phyloP scores from a whole-genome alignment of 2,329 filamentous ascomycete species.

The Diaporthe aspalathi region DNA sequence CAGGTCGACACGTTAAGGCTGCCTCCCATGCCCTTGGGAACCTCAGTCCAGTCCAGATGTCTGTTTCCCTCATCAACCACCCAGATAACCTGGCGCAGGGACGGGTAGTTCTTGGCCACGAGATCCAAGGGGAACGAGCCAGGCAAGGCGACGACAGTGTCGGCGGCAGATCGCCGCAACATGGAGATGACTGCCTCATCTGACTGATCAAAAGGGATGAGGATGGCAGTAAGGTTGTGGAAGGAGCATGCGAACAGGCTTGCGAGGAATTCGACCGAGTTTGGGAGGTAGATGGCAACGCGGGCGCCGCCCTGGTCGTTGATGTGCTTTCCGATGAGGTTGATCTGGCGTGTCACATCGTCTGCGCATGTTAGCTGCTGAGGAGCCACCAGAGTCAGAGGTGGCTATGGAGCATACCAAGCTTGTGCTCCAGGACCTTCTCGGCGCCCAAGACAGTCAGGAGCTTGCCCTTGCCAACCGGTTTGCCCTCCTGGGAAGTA shows the following conservation, averaged over 20 bases:
- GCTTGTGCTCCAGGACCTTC: constrained; percentile 77
- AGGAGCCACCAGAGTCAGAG: neutral
- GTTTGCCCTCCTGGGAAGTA: constrained; percentile 70
- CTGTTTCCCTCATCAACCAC: constrained; percentile 90
- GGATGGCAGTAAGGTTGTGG: constrained; percentile 84
- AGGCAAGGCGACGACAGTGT: constrained; percentile 85
- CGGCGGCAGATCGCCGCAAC: constrained; percentile 78
- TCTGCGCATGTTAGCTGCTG: constrained; percentile 54
- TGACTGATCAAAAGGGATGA: constrained; percentile 85
- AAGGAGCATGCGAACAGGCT: constrained; percentile 90
- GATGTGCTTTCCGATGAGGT: constrained; percentile 82
- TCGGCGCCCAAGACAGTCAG: constrained; percentile 83
- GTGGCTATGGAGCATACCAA: constrained; percentile 56
- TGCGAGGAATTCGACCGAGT: constrained; percentile 88
- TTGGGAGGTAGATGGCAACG: constrained; percentile 91
- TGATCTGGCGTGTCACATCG: constrained; percentile 86
- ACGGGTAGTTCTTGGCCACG: constrained; percentile 75
- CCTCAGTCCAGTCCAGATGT: constrained; percentile 95
- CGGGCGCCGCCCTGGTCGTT: constrained; percentile 77
- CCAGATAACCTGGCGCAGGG: constrained; percentile 85
- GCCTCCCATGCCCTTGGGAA: constrained; percentile 80
- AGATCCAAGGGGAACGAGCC: constrained; percentile 86
- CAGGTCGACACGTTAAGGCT: constrained; percentile 88
- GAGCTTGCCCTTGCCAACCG: constrained; percentile 75
- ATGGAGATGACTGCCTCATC: constrained; percentile 77